Evolutionary conservation across 108 stramenopile genomes (phyloP), one percentile per base, ranked within the genome.

Genomic region (Pseudonitzschia delicatissima): DNA sequence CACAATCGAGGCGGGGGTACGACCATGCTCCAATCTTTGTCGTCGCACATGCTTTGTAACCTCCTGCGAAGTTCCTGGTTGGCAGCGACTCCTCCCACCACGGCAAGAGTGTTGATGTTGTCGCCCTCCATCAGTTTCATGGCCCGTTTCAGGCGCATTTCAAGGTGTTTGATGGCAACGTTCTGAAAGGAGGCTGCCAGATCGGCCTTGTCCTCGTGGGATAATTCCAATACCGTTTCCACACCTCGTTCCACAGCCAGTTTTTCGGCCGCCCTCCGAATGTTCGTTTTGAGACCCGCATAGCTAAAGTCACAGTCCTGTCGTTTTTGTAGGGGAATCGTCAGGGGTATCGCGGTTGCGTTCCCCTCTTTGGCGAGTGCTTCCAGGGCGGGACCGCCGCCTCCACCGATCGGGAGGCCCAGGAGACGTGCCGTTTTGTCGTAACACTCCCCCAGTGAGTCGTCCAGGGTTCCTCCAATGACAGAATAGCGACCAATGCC

Each of bases 21-120:
- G 7, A 82, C 75, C 78, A 97, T 78, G 11, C 45, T 67, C 96
- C 96, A 97, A 2, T 50, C 45, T 53, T 74, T 62, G n/a, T 80
- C 63, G 28, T 53, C 67, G 62, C 88, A 88, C 23, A 91, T 28
- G 26, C 51, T 67, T 28, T 87, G 73, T 64, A 96, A 57, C 28
- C 96, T 82, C 23, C 68, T 65, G 36, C 98, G 81, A 18, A 97
- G 70, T 66, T 94, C 95, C 64, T 69, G 73, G 69, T 99, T 99
- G 25, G 98, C 96, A 17, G 98, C 98, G 15, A 99, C 98, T 23
- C 98, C 98, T 4, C 98, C 98, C 49, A 97, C 98, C 1, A 99
- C 81, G n/a, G 95, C 97, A 15, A 99, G 79, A 18, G 86, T 79
- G 39, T 59, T 67, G n/a, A 96, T 91, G 20, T 65, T 58, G 36